Evolutionary conservation across 805 yeast species (phyloP).

Genomic region (Saturnispora besseyi): DNA sequence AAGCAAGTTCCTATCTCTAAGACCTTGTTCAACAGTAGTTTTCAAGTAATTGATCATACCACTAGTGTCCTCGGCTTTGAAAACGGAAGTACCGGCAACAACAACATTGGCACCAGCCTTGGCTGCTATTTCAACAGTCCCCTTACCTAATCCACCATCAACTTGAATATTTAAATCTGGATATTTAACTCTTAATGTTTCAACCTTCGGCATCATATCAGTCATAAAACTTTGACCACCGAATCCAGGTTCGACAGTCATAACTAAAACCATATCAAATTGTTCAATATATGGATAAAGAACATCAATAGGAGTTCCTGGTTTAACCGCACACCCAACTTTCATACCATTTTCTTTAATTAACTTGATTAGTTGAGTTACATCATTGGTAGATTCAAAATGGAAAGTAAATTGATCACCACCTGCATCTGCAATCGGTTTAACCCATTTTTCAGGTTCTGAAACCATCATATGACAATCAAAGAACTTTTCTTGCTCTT

Average conservation of each 20-base stretch:
- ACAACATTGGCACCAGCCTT: conserved; percentile 96
- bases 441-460: conserved; percentile 88
- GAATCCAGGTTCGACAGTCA: conserved; percentile 99
- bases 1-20: conserved; percentile 21
- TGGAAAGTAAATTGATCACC: conserved; percentile 97
- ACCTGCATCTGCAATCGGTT: conserved; percentile 84
- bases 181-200: conserved; percentile 56
- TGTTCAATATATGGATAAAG: conserved; percentile 48
- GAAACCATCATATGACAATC: conserved; percentile 99
- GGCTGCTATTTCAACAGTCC: conserved; percentile 82
- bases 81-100: conserved; percentile 95
- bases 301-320: conserved; percentile 82
- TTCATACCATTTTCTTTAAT: conserved; percentile 78
- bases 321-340: conserved; percentile 92
- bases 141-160: conserved; percentile 91
- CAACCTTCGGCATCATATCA: conserved; percentile 95
- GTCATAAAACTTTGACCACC: conserved; percentile 97
- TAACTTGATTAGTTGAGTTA: conserved; percentile 59
- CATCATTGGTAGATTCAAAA: conserved; percentile 82
- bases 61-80: conserved; percentile 71
- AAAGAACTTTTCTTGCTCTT: conserved; percentile 34
- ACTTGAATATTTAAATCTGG: conserved; percentile 87
- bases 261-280: conserved; percentile 89
- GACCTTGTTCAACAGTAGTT: conserved; percentile 43
- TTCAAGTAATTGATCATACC: conserved; percentile 67